Evolutionary conservation across 805 yeast genomes (phyloP), one percentile per base, ranked within the genome.

Genomic region (Torulaspora microellipsoides): DNA sequence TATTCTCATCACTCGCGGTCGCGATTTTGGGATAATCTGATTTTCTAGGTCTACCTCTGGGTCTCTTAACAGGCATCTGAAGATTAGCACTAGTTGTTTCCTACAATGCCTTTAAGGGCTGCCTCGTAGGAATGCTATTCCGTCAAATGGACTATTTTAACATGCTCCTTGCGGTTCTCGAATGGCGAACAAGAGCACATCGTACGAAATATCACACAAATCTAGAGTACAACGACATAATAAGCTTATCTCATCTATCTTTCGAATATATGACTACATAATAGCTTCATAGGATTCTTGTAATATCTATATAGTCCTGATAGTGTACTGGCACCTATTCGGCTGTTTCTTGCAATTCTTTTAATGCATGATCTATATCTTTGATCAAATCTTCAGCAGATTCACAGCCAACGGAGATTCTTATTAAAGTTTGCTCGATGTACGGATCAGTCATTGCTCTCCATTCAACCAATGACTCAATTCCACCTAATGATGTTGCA

Each of bases 401-500:
- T 62, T 90, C 96, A 36, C 82, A 73, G 15, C 97, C 98, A 34
- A 85, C 71, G 47, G 95, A 85, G 5, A 90, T 67, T 63, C 97
- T 75, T 32, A 90, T 64, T 36, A 88, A 62, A 1, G 76, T 73
- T 15, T 76, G 73, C 15, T 75, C 69, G 11, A 81, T 83, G 3
- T 66, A 51, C 1, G 75, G 60, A 58, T 88, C 91, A 17, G 83
- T 75, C 66, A 90, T 58, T 0, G 87, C 82, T 59, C 96, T 78
- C 95, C 96, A 88, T 65, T 90, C 97, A 45, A 90, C 79, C 57
- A 89, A 69, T 36, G 95, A 83, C 65, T 91, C 97, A 11, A 85
- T 86, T 15, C 97, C 96, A 31, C 97, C 97, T 23, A 91, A 70
- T 2, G 96, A 87, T 0, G 96, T 89, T 3, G 96, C 95, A 65